Percentiles rank a stretch among this genome's conserved stretches.
Conservation (phyloP, 805 yeast genomes). For the Candida caryicola region DNA sequence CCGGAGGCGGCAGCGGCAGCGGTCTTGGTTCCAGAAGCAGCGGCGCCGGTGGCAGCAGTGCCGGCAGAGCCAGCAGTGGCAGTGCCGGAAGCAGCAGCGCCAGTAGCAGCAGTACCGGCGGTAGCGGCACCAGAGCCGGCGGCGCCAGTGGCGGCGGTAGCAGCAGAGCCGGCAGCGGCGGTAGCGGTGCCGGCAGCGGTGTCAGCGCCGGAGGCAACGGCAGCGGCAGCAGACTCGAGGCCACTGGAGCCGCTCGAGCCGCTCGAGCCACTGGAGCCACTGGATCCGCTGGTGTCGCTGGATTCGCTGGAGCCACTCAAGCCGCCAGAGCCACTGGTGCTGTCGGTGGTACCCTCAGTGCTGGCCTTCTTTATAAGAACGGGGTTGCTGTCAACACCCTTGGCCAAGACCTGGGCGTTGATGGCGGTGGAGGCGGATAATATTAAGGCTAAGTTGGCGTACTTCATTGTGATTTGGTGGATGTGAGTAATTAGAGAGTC, state of each 20-base stretch:
- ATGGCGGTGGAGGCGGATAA: conserved; percentile 13
- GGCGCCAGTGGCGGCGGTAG: conserved; percentile 7
- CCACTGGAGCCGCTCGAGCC: conserved; percentile 7
- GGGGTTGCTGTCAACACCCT: neutral
- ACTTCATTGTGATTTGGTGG: conserved; percentile 8
- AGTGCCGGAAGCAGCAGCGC: conserved; percentile 5
- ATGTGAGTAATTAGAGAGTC: too few relatives aligned
- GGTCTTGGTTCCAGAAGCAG: conserved; percentile 5
- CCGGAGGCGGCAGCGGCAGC: conserved; percentile 7
- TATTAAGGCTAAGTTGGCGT: conserved; percentile 10
- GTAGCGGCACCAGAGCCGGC: conserved; percentile 18
- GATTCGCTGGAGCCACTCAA: too few relatives aligned
- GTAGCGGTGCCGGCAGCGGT: conserved; percentile 20
- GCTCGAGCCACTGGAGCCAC: neutral
- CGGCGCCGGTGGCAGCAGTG: conserved; percentile 4
- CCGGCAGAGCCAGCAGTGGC: conserved; percentile 7
- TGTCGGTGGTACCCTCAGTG: too few relatives aligned
- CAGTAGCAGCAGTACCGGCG: conserved; percentile 4
- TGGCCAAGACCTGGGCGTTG: conserved; percentile 6
- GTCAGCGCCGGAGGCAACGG: conserved; percentile 2
- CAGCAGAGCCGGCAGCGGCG: conserved; percentile 18
- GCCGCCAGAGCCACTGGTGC: too few relatives aligned
- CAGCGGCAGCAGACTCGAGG: conserved; percentile 3
- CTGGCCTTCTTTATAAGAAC: too few relatives aligned
- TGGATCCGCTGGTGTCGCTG: too few relatives aligned